Evolutionary conservation across 1,284 basidiomycete genomes (phyloP).

Genomic region (Pseudozyma tsukubaensis): DNA sequence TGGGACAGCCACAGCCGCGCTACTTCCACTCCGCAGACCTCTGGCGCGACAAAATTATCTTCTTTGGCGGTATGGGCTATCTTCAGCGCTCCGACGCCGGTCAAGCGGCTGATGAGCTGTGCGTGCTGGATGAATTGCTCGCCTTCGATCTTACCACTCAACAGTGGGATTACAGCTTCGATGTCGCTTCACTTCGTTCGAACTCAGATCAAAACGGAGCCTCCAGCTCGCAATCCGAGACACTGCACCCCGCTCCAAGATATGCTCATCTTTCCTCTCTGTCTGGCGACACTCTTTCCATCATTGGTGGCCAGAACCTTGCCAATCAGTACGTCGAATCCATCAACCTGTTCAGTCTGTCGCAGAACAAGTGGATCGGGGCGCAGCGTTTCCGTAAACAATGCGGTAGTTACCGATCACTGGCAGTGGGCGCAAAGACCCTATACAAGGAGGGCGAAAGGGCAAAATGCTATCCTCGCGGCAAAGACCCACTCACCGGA

Average conservation of each 20-base stretch:
- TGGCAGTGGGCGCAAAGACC: constrained; percentile 49
- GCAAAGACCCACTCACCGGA: constrained; percentile 33
- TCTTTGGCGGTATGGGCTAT: constrained; percentile 66
- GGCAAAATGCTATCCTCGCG: constrained; percentile 53
- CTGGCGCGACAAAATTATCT: constrained; percentile 60
- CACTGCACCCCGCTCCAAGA: constrained; percentile 44
- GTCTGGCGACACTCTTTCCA: constrained; percentile 74
- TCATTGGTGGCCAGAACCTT: constrained; percentile 90
- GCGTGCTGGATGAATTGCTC: constrained; percentile 60
- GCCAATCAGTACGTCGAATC: constrained; percentile 71
- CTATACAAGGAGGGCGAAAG: constrained; percentile 47
- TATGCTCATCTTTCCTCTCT: constrained; percentile 63
- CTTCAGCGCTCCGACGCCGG: constrained; percentile 19
- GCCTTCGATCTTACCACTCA: constrained; percentile 57
- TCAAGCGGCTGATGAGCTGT: constrained; percentile 42
- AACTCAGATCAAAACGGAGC: constrained; percentile 6
- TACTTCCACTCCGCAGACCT: constrained; percentile 65
- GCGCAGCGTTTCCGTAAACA: constrained; percentile 53
- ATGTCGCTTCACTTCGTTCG: constrained; percentile 18
- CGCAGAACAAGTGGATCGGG: constrained; percentile 47
- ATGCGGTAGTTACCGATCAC: constrained; percentile 60
- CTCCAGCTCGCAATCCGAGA: constrained; percentile 14
- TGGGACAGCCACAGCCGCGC: constrained; percentile 51
- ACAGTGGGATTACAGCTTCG: constrained; percentile 56
- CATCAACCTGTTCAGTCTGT: constrained; percentile 60